These are phyloP conservation scores for Cytospora piceae DNA, from an alignment of 2,329 filamentous ascomycete genomes.

Conservation along the genomic window DNA sequence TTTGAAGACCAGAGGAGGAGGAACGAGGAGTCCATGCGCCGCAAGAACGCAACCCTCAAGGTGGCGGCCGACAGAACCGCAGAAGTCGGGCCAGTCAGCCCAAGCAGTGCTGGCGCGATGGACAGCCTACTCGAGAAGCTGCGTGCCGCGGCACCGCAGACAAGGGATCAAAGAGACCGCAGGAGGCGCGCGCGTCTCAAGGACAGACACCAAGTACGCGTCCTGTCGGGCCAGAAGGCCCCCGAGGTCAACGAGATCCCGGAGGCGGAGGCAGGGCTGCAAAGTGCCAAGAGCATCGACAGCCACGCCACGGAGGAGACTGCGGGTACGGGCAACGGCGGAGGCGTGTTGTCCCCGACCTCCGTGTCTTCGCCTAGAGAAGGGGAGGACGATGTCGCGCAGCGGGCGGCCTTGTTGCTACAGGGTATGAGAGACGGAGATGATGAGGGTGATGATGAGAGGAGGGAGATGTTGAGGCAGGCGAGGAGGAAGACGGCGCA, in stretches of 20 bases:
- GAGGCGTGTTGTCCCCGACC: constrained; percentile 22
- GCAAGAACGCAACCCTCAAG: constrained; percentile 77
- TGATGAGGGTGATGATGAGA: constrained; percentile 57
- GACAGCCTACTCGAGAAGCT: constrained; percentile 94
- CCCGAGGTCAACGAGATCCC: constrained; percentile 70
- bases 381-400: constrained; percentile 74
- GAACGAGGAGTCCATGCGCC: constrained; percentile 90
- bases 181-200: constrained; percentile 85
- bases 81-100: constrained; percentile 60
- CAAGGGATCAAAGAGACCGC: constrained; percentile 85
- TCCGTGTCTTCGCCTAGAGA: constrained; percentile 47
- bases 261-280: constrained; percentile 52
- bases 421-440: constrained; percentile 77
- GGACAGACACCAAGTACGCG: constrained; percentile 85
- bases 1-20: constrained; percentile 81
- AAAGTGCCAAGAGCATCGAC: constrained; percentile 37
- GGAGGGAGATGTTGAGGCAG: constrained; percentile 64
- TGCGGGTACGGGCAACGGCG: constrained; percentile 52
- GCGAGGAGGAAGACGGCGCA: constrained; percentile 73
- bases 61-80: constrained; percentile 49
- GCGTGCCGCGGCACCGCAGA: constrained; percentile 87
- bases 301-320: constrained; percentile 52
- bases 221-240: constrained; percentile 88
- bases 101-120: constrained; percentile 86
- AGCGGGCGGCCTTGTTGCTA: constrained; percentile 79